Base-by-base conservation (phyloP, 371 early-diverging fungal genomes). In the Mucor saturninus region DNA sequence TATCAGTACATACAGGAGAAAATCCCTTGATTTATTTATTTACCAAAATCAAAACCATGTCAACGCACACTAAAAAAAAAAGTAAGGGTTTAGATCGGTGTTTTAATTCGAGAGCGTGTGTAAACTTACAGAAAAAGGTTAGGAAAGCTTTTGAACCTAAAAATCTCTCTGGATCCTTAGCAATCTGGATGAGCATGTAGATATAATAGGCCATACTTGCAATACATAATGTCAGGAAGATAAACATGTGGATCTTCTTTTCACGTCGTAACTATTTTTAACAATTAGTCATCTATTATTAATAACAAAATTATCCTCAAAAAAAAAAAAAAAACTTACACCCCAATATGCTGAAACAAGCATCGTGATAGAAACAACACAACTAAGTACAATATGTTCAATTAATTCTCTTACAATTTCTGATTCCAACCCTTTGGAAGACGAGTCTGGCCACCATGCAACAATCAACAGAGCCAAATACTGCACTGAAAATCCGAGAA, bases 401-500 rank as follows among this genome's bases (percentile, higher is more conserved):
- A 80, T 71, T 37, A 80, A 49, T 50, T 77, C 68, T 21, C 60
- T 62, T 2, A 78, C 45, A 13, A 74, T 65, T 2, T 40, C 71
- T 72, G 73, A 88, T 84, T 73, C 93, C 86, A 15, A 83, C 71
- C 71, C 91, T 84, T 54, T 43, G 51, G 43, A 69, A 4, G n/a
- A 64, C 54, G 71, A 64, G 64, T 52, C 79, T 56, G 67, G 75
- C 73, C 76, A 73, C 83, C 67, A 89, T 29, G 74, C 72, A 8
- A 80, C 83, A 9, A 94, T 85, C 35, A 96, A 67, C 10, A 92
- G 81, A 0, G 72, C 84, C 42, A 96, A 86, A 68, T 93, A 95
- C 66, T 95, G 94, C 21, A 93, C 84, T 8, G 93, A 89, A 66
- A 95, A 95, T 1, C 92, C 91, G 31, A 94, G 75, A 66, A 92